Conservation (phyloP, 176 grass and related monocot genomes). For the Phoenix roebelenii region DNA sequence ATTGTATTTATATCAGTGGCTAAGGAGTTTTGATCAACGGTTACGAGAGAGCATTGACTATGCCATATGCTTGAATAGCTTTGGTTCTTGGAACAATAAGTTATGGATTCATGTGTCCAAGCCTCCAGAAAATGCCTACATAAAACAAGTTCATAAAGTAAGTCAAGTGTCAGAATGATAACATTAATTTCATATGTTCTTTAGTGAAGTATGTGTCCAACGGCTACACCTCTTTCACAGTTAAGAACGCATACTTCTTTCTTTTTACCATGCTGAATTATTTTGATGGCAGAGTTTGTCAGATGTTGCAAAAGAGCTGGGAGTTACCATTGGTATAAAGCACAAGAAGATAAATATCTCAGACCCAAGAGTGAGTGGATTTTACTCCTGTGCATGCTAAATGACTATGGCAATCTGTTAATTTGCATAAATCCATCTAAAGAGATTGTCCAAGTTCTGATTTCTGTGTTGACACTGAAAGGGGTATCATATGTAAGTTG, state of each 20-base stretch:
- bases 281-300: conserved; percentile 61
- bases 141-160: conserved; percentile 95
- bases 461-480: too few relatives aligned
- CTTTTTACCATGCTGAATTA: conserved; percentile 3
- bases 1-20: conserved; percentile 55
- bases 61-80: conserved; percentile 90
- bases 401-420: too few relatives aligned
- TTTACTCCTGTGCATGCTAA: conserved; percentile 10
- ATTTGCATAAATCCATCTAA: too few relatives aligned
- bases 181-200: too few relatives aligned
- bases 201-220: too few relatives aligned
- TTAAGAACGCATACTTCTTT: too few relatives aligned
- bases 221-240: too few relatives aligned
- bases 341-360: conserved; percentile 99
- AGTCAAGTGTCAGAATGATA: background rate
- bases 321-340: conserved; percentile 76
- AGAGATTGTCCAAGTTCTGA: too few relatives aligned
- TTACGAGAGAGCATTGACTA: conserved; percentile 91
- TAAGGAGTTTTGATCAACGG: conserved; percentile 94
- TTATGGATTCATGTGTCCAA: conserved; percentile 97
- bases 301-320: conserved; percentile 70
- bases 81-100: conserved; percentile 83
- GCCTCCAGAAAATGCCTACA: conserved; percentile 90
- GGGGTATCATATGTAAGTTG: too few relatives aligned
- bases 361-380: conserved; percentile 63